These are phyloP conservation scores for Salix exigua DNA, from an alignment of 345 rosid species.

Conservation along the genomic window DNA sequence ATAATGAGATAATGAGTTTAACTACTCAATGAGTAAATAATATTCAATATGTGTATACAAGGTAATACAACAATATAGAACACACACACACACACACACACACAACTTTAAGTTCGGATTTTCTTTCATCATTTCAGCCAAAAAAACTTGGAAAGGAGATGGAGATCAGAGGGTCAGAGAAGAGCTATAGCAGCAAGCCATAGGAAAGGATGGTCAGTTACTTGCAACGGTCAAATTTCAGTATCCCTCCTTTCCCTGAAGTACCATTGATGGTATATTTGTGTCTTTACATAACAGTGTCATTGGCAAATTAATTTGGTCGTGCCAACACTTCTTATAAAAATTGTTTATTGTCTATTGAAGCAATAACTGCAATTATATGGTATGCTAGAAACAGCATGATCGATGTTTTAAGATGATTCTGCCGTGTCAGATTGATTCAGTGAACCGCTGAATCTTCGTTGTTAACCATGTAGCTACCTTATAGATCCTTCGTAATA, in stretches of 20 bases:
- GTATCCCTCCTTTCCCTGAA: not conserved
- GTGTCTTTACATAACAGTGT: not conserved
- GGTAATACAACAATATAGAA: too few relatives aligned
- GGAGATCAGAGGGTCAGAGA: slow-evolving; percentile 53
- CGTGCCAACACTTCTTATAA: not conserved
- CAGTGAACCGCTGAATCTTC: not conserved
- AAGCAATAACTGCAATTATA: not conserved
- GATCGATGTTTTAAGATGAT: not conserved
- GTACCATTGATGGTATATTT: too few relatives aligned
- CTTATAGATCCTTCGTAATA: too few relatives aligned
- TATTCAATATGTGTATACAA: too few relatives aligned
- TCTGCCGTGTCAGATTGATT: not conserved
- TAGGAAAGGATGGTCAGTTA: slow-evolving; percentile 37
- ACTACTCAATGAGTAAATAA: too few relatives aligned
- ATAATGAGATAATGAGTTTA: too few relatives aligned
- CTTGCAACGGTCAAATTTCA: not conserved
- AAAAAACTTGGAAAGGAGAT: slow-evolving; percentile 62
- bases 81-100: too few relatives aligned
- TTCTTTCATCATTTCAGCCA: slow-evolving; percentile 28
- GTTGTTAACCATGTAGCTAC: not conserved
- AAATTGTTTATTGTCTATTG: not conserved
- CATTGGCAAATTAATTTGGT: slow-evolving; percentile 2
- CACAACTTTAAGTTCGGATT: too few relatives aligned
- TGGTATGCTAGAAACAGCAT: not conserved
- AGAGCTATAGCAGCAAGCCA: slow-evolving; percentile 47